Conservation (phyloP, 768 basidiomycete genomes). For the Mycena belliarum region DNA sequence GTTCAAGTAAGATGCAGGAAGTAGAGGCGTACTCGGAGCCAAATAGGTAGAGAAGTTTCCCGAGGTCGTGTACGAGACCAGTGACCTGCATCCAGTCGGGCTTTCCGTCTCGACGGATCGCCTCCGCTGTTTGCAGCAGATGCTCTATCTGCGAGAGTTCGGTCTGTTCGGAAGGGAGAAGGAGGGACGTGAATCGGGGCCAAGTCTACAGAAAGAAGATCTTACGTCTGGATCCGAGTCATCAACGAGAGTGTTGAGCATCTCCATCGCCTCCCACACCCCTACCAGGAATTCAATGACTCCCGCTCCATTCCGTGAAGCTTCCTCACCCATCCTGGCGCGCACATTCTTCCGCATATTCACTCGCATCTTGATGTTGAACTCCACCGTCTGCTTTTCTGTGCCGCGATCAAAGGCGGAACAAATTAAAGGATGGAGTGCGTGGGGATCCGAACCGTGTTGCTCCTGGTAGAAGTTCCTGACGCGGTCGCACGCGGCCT, state of each 20-base stretch:
- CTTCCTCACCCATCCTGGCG: slow-evolving; percentile 61
- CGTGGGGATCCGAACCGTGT: slow-evolving; percentile 50
- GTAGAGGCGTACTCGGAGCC: slow-evolving; percentile 51
- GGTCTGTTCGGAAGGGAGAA: slow-evolving; percentile 51
- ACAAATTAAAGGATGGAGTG: background rate
- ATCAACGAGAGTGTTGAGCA: slow-evolving; percentile 84
- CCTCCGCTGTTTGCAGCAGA: slow-evolving; percentile 88
- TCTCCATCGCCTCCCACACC: slow-evolving; percentile 85
- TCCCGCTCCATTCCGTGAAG: too few relatives aligned
- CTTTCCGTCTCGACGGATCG: slow-evolving; percentile 81
- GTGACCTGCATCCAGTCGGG: slow-evolving; percentile 89
- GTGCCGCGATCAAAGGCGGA: background rate
- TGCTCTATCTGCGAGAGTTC: slow-evolving; percentile 86
- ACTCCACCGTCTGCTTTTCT: slow-evolving; percentile 89
- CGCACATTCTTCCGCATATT: slow-evolving; percentile 69
- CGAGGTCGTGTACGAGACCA: slow-evolving; percentile 66
- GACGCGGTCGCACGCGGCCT: slow-evolving; percentile 75
- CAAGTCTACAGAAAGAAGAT: background rate
- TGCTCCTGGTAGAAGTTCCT: slow-evolving; percentile 79
- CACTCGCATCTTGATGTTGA: slow-evolving; percentile 77
- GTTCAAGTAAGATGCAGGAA: background rate
- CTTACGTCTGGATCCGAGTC: slow-evolving; percentile 93
- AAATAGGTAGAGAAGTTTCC: slow-evolving; percentile 83
- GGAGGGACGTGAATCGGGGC: background rate
- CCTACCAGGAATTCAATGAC: slow-evolving; percentile 19